phyloP scores from a whole-genome alignment of 2,329 filamentous ascomycete genomes.

The Penicillium brasilianum region DNA sequence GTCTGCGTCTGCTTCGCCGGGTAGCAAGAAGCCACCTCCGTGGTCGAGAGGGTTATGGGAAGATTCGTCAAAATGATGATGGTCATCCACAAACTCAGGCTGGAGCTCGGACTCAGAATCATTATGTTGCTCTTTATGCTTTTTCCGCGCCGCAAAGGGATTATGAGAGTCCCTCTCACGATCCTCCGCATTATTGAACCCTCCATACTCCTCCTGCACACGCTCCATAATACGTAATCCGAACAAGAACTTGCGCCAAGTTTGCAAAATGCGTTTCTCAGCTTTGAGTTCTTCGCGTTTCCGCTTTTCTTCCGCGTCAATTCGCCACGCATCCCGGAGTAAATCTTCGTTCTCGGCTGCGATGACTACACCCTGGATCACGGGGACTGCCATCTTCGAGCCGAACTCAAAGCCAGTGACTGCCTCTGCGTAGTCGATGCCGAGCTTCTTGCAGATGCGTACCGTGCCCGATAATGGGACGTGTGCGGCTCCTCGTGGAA shows the following conservation, averaged over 20 bases:
- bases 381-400: constrained; percentile 88
- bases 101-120: not conserved
- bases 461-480: constrained; percentile 78
- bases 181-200: constrained; percentile 44
- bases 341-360: constrained; percentile 76
- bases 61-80: constrained; percentile 2
- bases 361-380: constrained; percentile 88
- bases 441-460: constrained; percentile 80
- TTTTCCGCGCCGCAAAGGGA: constrained; percentile 39
- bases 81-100: not conserved
- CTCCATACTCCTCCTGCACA: constrained; percentile 76
- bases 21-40: constrained; percentile 34
- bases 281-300: constrained; percentile 85
- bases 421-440: constrained; percentile 89
- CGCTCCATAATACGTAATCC: constrained; percentile 81
- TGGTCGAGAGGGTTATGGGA: constrained; percentile 29
- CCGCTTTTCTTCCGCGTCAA: constrained; percentile 74
- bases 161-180: constrained; percentile 41
- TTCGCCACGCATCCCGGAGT: constrained; percentile 78
- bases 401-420: constrained; percentile 97
- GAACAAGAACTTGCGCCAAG: constrained; percentile 87
- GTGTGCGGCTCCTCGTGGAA: constrained; percentile 82
- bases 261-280: constrained; percentile 71
- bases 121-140: constrained; percentile 18
- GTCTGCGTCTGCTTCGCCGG: constrained; percentile 29